phyloP scores from a whole-genome alignment of 176 grass and related monocot species.

The Neostapfia colusana region DNA sequence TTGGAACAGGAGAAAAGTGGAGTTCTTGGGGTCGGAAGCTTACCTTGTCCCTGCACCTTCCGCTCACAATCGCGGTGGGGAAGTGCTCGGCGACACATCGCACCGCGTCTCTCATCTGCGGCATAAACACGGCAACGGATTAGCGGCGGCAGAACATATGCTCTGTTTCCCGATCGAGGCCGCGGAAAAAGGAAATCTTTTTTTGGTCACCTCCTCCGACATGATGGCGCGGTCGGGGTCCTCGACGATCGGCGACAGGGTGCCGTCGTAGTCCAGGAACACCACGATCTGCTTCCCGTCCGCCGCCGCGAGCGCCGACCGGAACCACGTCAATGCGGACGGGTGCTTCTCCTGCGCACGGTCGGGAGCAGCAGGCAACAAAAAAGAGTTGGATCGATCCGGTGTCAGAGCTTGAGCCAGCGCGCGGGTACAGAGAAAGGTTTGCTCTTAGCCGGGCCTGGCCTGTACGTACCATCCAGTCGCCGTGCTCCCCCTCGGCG shows the following conservation, averaged over 20 bases:
- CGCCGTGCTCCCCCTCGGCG: constrained; percentile 29
- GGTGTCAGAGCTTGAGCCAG: too few species aligned
- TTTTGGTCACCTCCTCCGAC: constrained; percentile 51
- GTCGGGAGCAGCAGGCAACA: neutral
- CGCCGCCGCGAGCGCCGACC: constrained; percentile 44
- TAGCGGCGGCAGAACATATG: neutral
- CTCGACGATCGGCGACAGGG: constrained; percentile 82
- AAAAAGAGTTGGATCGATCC: neutral
- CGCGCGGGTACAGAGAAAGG: too few species aligned
- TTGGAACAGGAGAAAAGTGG: neutral
- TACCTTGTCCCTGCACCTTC: constrained; percentile 84
- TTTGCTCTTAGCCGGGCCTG: neutral
- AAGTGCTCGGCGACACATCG: constrained; percentile 62
- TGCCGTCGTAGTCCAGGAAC: constrained; percentile 97
- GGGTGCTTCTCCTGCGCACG: constrained; percentile 58
- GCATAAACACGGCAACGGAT: neutral
- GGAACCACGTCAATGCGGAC: constrained; percentile 63
- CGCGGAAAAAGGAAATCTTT: neutral
- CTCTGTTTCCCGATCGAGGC: neutral
- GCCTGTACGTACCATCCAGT: constrained; percentile 54
- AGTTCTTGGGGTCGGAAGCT: neutral
- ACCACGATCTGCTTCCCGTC: constrained; percentile 76
- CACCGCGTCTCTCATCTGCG: constrained; percentile 83
- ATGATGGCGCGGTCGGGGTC: constrained; percentile 81
- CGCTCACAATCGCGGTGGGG: constrained; percentile 91